Percentiles rank a stretch among this genome's conserved stretches.
Conservation (phyloP, 805 yeast species). For the Candida montana region DNA sequence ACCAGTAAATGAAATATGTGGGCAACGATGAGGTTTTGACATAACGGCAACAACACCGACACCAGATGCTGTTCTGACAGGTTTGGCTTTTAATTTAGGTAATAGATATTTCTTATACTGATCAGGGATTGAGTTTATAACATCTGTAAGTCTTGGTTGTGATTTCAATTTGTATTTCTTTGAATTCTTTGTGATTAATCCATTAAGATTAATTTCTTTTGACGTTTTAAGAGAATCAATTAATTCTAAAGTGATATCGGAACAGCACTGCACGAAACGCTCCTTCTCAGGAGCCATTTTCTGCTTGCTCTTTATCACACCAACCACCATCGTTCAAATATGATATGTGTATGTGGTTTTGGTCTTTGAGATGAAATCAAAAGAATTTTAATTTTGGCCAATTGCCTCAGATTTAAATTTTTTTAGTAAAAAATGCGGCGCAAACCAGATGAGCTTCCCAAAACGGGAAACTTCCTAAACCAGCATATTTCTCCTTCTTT, state of each 20-base stretch:
- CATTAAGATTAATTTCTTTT: constrained; percentile 83
- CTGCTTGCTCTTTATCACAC: constrained; percentile 39
- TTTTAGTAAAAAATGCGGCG: background rate
- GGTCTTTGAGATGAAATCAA: background rate
- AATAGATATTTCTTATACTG: constrained; percentile 86
- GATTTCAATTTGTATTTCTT: constrained; percentile 86
- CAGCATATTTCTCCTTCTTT: background rate
- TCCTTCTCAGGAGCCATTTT: constrained; percentile 88
- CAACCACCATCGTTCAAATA: constrained; percentile 20
- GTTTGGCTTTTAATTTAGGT: constrained; percentile 96
- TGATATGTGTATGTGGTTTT: background rate
- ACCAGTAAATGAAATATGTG: constrained; percentile 98
- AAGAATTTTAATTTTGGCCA: background rate
- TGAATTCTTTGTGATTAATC: constrained; percentile 76
- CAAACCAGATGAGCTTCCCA: constrained; percentile 2
- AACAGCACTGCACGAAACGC: constrained; percentile 86
- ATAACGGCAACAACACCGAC: constrained; percentile 98
- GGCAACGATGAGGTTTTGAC: constrained; percentile 99
- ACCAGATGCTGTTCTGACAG: constrained; percentile 97
- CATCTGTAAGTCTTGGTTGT: constrained; percentile 93
- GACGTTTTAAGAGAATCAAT: constrained; percentile 70
- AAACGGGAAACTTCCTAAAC: background rate
- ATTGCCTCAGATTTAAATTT: background rate
- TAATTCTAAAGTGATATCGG: constrained; percentile 83
- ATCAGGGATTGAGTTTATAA: constrained; percentile 91